Base-by-base conservation (phyloP, 192 early-diverging fungal species). In the Gryganskiella cystojenkinii region DNA sequence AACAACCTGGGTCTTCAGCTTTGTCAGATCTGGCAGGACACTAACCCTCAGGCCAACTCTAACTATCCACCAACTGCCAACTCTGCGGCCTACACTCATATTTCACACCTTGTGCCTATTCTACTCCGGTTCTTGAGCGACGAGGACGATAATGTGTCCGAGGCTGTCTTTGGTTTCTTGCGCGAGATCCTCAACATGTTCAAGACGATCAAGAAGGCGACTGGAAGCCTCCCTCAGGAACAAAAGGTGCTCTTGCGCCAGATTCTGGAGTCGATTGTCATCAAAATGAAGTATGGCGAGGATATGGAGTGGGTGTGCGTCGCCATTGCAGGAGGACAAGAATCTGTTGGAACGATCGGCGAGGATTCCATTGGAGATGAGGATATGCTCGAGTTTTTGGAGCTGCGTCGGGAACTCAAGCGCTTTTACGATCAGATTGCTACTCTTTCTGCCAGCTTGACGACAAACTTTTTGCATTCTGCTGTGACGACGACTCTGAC, bases 211-310 rank as follows among this genome's bases (percentile, higher is more conserved):
- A 89, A 86, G 55, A 88, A 83, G 58, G 74, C 66, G 14, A 72
- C 58, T 3, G 75, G 80, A 14, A 67, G 64, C 22, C 68, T 89
- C 35, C 69, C 76, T 40, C 71, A 84, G 34, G 57, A 80, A 31
- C 88, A 86, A 54, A 79, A 79, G 34, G 82, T 85, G 58, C 80
- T 87, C 49, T 50, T 90, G 43, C 71, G 70, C 28, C 81, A 84
- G 13, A 80, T 94, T 34, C 76, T 95, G 40, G 81, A 85, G 30
- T 87, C 89, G 0, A 80, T 97, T 40, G 87, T 95, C 15, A 74
- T 88, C 33, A 97, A 97, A 86, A 92, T 96, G 88, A 94, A 95
- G 83, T 97, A 95, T 66, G 87, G 93, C 81, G 92, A 94, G 33
- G 94, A 95, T 50, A 92, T 90, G 56, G 85, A 90, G 9, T 93